These are phyloP conservation scores for Truncatella angustata DNA, from an alignment of 2,329 filamentous ascomycete genomes.

Conservation along the genomic window DNA sequence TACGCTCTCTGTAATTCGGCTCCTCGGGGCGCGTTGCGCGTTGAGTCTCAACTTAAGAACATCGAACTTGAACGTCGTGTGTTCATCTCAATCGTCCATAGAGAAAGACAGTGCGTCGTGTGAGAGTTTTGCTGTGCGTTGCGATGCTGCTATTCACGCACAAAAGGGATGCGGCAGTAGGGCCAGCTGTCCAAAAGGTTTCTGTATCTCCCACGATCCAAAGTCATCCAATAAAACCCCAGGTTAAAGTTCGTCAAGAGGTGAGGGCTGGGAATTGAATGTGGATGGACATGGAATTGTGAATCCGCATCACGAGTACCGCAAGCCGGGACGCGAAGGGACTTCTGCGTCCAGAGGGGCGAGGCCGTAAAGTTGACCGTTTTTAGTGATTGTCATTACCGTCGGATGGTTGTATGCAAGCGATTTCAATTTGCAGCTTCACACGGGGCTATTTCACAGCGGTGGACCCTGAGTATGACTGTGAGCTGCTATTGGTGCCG, in stretches of 20 bases:
- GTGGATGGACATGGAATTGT: no score
- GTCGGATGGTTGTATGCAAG: background rate
- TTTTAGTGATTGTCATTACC: background rate
- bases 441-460: no score
- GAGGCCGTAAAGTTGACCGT: background rate
- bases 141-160: background rate
- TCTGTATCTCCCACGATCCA: no score
- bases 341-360: background rate
- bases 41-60: background rate
- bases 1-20: background rate
- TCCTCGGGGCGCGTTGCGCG: background rate
- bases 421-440: background rate
- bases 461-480: background rate
- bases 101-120: no score
- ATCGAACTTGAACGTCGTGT: background rate
- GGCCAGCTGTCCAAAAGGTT: no score
- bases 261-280: no score
- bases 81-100: background rate
- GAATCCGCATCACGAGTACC: no score
- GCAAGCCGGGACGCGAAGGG: no score
- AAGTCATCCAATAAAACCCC: no score
- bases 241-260: no score
- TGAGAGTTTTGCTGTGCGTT: no score
- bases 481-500: background rate
- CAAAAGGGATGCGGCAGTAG: no score